These are phyloP conservation scores for Dactylonectria macrodidyma DNA, from an alignment of 2,329 filamentous ascomycete genomes.

Conservation along the genomic window DNA sequence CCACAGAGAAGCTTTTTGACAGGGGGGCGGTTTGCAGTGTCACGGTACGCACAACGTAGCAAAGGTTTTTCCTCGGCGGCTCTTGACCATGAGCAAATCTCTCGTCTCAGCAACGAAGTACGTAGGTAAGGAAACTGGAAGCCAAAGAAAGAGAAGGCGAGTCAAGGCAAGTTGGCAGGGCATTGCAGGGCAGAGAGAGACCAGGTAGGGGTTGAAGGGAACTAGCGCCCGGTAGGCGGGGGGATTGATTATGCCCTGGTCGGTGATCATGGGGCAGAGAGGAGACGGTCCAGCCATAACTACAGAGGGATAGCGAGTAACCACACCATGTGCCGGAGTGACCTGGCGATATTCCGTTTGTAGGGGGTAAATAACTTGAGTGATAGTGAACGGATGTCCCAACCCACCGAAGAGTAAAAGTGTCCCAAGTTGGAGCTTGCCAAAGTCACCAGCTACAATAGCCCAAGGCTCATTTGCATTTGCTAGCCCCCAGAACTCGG, in stretches of 20 bases:
- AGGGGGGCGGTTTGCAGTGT: too few species aligned
- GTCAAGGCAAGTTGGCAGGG: not conserved
- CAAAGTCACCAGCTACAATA: not conserved
- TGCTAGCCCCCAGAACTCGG: not conserved
- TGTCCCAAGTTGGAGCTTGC: not conserved
- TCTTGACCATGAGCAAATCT: not conserved
- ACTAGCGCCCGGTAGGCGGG: not conserved
- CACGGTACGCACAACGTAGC: not conserved
- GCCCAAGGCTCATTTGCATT: not conserved
- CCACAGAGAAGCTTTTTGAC: not conserved
- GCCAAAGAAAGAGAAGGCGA: too few species aligned
- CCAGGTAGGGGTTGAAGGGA: not conserved
- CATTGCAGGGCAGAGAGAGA: not conserved
- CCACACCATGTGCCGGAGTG: constrained; percentile 1
- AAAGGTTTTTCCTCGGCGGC: constrained; percentile 1
- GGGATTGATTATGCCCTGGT: constrained; percentile 14
- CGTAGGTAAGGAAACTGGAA: not conserved
- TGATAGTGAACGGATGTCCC: not conserved
- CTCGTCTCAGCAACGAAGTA: not conserved
- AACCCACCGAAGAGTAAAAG: too few species aligned
- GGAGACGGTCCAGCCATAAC: not conserved
- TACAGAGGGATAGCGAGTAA: not conserved
- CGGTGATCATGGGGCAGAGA: constrained; percentile 1
- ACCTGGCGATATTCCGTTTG: not conserved
- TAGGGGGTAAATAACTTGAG: too few species aligned